These are phyloP conservation scores for Naganishia sp. DNA, from an alignment of 1,284 basidiomycete species.

Conservation along the genomic window DNA sequence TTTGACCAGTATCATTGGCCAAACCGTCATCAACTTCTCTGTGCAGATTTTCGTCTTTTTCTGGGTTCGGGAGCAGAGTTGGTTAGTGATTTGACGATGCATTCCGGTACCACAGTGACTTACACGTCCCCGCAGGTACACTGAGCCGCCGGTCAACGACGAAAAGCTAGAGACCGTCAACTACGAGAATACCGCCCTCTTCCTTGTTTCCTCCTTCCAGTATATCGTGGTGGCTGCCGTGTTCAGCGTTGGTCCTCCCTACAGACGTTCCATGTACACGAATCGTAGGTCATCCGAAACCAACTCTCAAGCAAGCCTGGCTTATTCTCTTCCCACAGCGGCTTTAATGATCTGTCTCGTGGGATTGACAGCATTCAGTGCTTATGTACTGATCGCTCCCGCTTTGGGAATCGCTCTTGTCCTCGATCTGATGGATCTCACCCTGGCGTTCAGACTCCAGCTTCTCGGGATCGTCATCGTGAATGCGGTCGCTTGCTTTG, in stretches of 20 bases:
- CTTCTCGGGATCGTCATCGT: slow-evolving; percentile 69
- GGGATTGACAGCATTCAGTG: slow-evolving; percentile 68
- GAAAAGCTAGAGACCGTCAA: slow-evolving; percentile 86
- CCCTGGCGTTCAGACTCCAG: slow-evolving; percentile 67
- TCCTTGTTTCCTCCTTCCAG: slow-evolving; percentile 95
- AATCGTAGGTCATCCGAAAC: slow-evolving; percentile 65
- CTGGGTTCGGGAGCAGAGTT: slow-evolving; percentile 81
- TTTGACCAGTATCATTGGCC: slow-evolving; percentile 87
- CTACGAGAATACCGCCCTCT: slow-evolving; percentile 90
- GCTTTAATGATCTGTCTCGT: slow-evolving; percentile 75
- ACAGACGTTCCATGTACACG: slow-evolving; percentile 90
- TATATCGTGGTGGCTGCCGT: slow-evolving; percentile 96
- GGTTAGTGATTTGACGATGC: slow-evolving; percentile 58
- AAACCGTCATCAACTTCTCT: slow-evolving; percentile 81
- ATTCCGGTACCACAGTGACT: not conserved
- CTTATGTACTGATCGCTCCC: slow-evolving; percentile 72
- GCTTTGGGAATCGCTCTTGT: slow-evolving; percentile 64
- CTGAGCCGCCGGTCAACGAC: slow-evolving; percentile 63
- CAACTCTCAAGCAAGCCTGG: not conserved
- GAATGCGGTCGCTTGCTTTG: slow-evolving; percentile 74
- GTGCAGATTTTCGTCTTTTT: slow-evolving; percentile 86
- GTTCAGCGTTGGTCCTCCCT: slow-evolving; percentile 97
- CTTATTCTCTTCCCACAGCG: slow-evolving; percentile 55
- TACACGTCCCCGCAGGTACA: slow-evolving; percentile 50
- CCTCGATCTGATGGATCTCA: slow-evolving; percentile 78